These are phyloP conservation scores for Trapa bicornis DNA, from an alignment of 345 rosid species.

Conservation along the genomic window DNA sequence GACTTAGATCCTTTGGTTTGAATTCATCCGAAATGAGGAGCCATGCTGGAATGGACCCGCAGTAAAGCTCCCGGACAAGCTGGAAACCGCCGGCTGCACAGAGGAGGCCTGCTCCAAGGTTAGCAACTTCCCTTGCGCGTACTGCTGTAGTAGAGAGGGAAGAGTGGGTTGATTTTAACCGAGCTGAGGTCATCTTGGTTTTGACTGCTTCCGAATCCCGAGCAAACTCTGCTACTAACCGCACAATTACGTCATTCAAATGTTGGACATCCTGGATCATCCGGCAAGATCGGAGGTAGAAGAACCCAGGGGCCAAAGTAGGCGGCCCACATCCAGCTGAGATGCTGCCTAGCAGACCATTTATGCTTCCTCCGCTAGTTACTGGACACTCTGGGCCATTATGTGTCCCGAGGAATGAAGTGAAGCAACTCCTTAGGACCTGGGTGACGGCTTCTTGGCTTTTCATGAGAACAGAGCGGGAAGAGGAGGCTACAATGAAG, in stretches of 20 bases:
- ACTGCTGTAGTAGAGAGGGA: constrained; percentile 33
- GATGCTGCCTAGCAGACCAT: constrained; percentile 34
- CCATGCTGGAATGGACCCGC: constrained; percentile 48
- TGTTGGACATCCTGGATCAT: constrained; percentile 25
- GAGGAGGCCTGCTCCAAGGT: constrained; percentile 47
- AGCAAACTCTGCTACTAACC: constrained; percentile 36
- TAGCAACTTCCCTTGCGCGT: constrained; percentile 39
- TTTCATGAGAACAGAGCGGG: constrained; percentile 39
- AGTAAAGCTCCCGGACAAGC: constrained; percentile 33
- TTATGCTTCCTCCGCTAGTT: constrained; percentile 24
- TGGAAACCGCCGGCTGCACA: constrained; percentile 36
- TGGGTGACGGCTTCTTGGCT: constrained; percentile 42
- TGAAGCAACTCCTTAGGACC: constrained; percentile 51
- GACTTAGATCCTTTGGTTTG: constrained; percentile 17
- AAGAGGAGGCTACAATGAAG: constrained; percentile 39
- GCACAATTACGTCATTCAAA: constrained; percentile 30
- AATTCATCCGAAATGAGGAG: constrained; percentile 28
- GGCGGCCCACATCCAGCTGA: constrained; percentile 18
- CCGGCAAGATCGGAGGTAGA: constrained; percentile 47
- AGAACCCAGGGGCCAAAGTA: constrained; percentile 39
- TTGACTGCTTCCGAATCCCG: constrained; percentile 20
- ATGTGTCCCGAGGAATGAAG: constrained; percentile 34
- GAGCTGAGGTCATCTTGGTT: constrained; percentile 15
- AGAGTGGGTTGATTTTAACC: constrained; percentile 30
- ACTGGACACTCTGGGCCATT: constrained; percentile 17